Evolutionary conservation across 2,329 filamentous ascomycete genomes (phyloP), one percentile per base, ranked within the genome.

Genomic region (Ascochyta viciae-villosae): DNA sequence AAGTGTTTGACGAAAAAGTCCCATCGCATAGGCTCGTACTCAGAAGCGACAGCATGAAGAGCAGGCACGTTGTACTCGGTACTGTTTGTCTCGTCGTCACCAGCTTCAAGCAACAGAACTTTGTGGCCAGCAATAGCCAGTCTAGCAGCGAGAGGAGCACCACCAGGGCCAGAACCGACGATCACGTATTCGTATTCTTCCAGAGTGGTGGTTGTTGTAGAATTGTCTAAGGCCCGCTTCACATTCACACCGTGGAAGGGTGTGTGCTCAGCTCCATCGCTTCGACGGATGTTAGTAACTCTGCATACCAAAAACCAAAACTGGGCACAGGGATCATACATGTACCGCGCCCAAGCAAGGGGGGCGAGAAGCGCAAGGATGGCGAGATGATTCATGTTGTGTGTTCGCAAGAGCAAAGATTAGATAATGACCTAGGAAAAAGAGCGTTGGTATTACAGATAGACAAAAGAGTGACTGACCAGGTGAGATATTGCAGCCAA

Each of bases 1-100:
- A 85, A 87, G 65, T 87, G 85, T 33, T 81, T 81, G 8, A 87
- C 82, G 55, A 83, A 88, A 70, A 82, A 88, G 63, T 86, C 81
- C 86, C 85, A 88, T 40, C 79, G 74, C 64, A 85, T 81, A 3
- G 78, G 76, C 19, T 77, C 77, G 50, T 86, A 81, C 60, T 87
- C 82, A 6, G 80, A 82, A 2, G 83, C 79, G n/a, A 80, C 76
- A 48, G 79, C 76, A 23, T 83, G 78, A 53, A 84, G 76, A 2
- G 82, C 80, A 3, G 85, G 82, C 3, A 85, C 78, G 12, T 81
- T 78, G 46, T 82, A 78, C 60, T 82, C 77, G 40, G 76, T 73
- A 8, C 73, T 72, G 45, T 77, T 74, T 19, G 79, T 81, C 55
- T 84, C 78, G 58, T 87, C 84, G 54, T 83, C 82, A 24, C 83